Base-by-base conservation (phyloP, 192 early-diverging fungal genomes). In the Chytriomyces hyalinus region DNA sequence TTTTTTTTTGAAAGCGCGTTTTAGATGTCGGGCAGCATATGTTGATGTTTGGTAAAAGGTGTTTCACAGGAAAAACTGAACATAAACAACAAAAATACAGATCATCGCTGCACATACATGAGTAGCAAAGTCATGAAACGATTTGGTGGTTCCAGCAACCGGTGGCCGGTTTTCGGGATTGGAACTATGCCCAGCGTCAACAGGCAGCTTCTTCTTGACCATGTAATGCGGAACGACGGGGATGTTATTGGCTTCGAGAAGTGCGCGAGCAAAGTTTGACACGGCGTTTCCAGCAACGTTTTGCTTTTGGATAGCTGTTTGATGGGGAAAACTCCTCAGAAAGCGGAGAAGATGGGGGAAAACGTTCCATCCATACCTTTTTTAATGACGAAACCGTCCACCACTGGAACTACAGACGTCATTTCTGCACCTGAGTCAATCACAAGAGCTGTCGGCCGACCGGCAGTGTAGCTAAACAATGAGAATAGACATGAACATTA, bases 331-430 rank as follows among this genome's bases (percentile, higher is more conserved):
- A 50, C 10, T 50, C 44, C 47, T 26, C 24, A 43, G 15, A 3
- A 66, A 20, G 15, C n/a, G 65, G 4, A 20, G 13, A 66, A 17
- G 13, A 66, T 70, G 17, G 22, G 17, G 65, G 4, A 4, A 69
- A 17, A 45, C 17, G 59, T 43, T 53, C 57, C 53, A 13, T 43
- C 24, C 36, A 65, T 45, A 80, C 92, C 94, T 84, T 98, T 97
- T 78, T 95, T 96, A 51, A 99, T 81, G 17, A 96, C 94, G 80
- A 92, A 98, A 46, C 98, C 98, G 78, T 99, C 98, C 77, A 92
- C 93, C 13, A 99, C 98, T n/a, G 98, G 96, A 4, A 95, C 92
- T 6, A 91, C 95, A 73, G 94, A 97, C 1, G 95, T 94, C 63
- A 85, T 90, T 48, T 91, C 86, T 77, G 92, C 95, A 13, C 98